phyloP scores from a whole-genome alignment of 192 early-diverging fungal species.

The Dissophora globulifera region DNA sequence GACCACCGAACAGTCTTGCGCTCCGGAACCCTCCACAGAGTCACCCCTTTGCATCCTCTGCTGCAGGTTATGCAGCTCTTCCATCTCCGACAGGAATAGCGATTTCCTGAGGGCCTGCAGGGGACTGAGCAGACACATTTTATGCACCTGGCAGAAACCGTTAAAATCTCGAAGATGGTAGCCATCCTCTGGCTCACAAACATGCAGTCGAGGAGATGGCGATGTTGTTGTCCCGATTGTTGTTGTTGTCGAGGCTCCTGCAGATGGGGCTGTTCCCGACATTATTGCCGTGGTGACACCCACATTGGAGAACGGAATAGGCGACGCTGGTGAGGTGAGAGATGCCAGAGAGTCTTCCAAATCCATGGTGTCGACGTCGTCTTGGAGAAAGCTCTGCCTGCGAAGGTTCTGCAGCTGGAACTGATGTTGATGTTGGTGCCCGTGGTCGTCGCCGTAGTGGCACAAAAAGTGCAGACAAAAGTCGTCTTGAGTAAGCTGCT shows the following conservation, averaged over 20 bases:
- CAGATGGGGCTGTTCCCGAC: neutral
- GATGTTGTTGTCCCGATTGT: neutral
- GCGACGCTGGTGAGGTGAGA: neutral
- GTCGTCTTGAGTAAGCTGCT: neutral
- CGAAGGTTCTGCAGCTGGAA: too few relatives aligned
- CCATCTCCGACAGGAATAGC: neutral
- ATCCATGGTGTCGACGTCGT: too few relatives aligned
- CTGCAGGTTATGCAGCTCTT: slow-evolving; percentile 1
- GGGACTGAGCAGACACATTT: slow-evolving; percentile 17
- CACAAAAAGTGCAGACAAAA: slow-evolving; percentile 36
- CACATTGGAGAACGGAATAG: too few relatives aligned
- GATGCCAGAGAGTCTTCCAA: too few relatives aligned
- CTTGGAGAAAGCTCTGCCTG: too few relatives aligned
- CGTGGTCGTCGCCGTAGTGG: slow-evolving; percentile 10
- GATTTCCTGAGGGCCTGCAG: slow-evolving; percentile 5
- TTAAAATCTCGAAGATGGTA: slow-evolving; percentile 2
- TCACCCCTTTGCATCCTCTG: too few relatives aligned
- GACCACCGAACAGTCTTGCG: too few relatives aligned
- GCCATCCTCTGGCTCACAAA: slow-evolving; percentile 7
- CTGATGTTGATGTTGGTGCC: neutral
- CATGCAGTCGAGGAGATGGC: slow-evolving; percentile 8
- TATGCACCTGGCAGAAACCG: slow-evolving; percentile 18
- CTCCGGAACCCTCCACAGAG: too few relatives aligned
- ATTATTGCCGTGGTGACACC: too few relatives aligned
- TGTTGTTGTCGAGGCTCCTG: neutral